Evolutionary conservation across 2,329 filamentous ascomycete species (phyloP), one percentile per base, ranked within the genome.

Genomic region (Corinectria fuckeliana): DNA sequence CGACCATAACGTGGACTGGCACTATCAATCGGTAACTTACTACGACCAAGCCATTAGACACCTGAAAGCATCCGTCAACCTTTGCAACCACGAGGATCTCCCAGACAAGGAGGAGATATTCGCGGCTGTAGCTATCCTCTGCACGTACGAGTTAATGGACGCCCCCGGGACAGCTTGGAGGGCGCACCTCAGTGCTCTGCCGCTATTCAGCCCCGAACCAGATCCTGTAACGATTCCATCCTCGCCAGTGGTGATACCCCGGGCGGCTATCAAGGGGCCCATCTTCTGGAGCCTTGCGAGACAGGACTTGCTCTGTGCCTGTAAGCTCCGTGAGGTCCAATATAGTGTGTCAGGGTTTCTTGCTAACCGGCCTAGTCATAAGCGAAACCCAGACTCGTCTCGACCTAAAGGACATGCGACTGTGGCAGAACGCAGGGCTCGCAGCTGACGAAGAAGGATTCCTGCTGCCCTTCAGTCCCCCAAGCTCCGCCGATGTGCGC

Each of bases 141-240:
- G 86, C 58, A 84, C 88, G 0, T 90, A 89, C 68, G 88, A 90
- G 62, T 86, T 89, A 58, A 76, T 90, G n/a, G 86, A 89, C 70
- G 84, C 85, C 1, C 88, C 85, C 1, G 83, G 82, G 2, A 80
- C 81, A 0, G 86, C 87, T 18, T 90, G 87, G 87, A 81, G 83
- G 28, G 80, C 85, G 4, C 88, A 90, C 75, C 74, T 90, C 5
- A 88, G 85, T 64, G 87, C 87, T 1, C 84, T 88, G 0, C 89
- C 89, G 63, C 85, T 85, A 0, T 76, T 90, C 18, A 80, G 89
- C 72, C 57, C 82, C 10, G 74, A 77, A 41, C 74, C 77, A n/a
- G 57, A 66, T 5, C 10, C 14, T 8, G 25, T 32, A 2, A 45
- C 50, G 1, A 47, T 20, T 4, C 48, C 53, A 4, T 30, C 44